Evolutionary conservation across 306 rosid species (phyloP), one percentile per base, ranked within the genome.

Genomic region (Astragalus glycyphyllos): DNA sequence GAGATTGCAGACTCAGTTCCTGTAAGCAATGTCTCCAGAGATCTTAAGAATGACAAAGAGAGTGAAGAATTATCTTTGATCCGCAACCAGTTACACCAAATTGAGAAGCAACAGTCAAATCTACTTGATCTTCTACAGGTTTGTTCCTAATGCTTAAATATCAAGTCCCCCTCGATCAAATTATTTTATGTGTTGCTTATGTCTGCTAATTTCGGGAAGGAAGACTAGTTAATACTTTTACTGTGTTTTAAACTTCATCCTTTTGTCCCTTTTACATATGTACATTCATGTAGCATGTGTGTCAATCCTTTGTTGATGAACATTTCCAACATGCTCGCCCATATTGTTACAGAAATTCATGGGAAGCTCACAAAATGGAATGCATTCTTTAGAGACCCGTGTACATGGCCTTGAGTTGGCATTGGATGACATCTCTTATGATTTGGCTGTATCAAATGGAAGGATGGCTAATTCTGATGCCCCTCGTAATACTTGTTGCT

Each of bases 381-480:
- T 95, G 96, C 90, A 17, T n/a, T 82, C 96, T 15, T 77, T 95
- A 81, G 99, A 95, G 89, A 86, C 91, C 4, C 99, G 99, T 15
- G 99, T 95, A 6, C 97, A 89, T 70, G 96, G 99, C 62, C 90
- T 95, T 45, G 99, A 95, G 84, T 73, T 91, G 64, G 92, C 96
- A 23, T 60, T 95, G 78, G 99, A 95, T 73, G 99, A 88, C 80
- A 88, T 95, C 76, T 95, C 96, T 50, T 85, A 87, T 77, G 97
- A 91, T 85, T 84, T 95, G 82, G 96, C 97, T 78, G 32, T 85
- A 79, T 77, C 99, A 69, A 91, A 81, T 69, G 95, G 96, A 83
- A 87, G 97, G 85, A 84, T 87, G 87, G 79, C 85, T 23, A 71
- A 78, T 11, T 55, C 82, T 7, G 79, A 74, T 53, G 74, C 84